Evolutionary conservation across 1,139 yeast species (phyloP).

Genomic region (Protomyces lactucae-debilis): DNA sequence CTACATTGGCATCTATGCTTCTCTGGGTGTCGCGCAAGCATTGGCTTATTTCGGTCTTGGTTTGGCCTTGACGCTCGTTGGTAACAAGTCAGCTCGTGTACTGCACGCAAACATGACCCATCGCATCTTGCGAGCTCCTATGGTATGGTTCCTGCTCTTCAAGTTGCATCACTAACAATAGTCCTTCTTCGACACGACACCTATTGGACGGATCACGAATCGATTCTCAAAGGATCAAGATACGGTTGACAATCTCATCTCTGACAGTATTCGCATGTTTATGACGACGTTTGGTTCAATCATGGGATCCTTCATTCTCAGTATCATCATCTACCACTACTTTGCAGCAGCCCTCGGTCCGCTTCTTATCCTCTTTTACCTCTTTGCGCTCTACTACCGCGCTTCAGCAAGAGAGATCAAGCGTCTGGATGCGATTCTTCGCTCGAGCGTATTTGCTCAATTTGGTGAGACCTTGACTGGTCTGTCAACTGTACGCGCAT

Average conservation of each 20-base stretch:
- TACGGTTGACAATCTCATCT: slow-evolving; percentile 60
- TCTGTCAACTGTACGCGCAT: slow-evolving; percentile 63
- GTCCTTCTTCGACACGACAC: slow-evolving; percentile 63
- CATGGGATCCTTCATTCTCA: slow-evolving; percentile 59
- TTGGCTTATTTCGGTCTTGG: slow-evolving; percentile 36
- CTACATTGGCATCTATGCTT: slow-evolving; percentile 68
- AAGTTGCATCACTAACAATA: slow-evolving; percentile 36
- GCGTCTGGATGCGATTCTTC: slow-evolving; percentile 68
- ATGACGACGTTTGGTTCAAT: slow-evolving; percentile 53
- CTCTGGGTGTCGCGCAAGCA: slow-evolving; percentile 46
- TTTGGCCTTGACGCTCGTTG: slow-evolving; percentile 39
- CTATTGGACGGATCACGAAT: slow-evolving; percentile 65
- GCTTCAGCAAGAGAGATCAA: slow-evolving; percentile 79
- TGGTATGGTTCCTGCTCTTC: background rate
- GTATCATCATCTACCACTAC: slow-evolving; percentile 72
- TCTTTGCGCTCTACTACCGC: slow-evolving; percentile 60
- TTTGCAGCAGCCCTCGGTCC: slow-evolving; percentile 66
- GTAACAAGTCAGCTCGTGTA: slow-evolving; percentile 44
- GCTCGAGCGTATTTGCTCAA: slow-evolving; percentile 73
- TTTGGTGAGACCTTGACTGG: slow-evolving; percentile 74
- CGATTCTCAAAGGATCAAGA: slow-evolving; percentile 70
- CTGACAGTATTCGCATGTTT: slow-evolving; percentile 43
- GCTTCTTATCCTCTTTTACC: slow-evolving; percentile 46
- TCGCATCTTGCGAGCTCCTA: slow-evolving; percentile 65
- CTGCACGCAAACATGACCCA: slow-evolving; percentile 50